Evolutionary conservation across 257 asterid genomes (phyloP).

Genomic region (Solanum habrochaites): DNA sequence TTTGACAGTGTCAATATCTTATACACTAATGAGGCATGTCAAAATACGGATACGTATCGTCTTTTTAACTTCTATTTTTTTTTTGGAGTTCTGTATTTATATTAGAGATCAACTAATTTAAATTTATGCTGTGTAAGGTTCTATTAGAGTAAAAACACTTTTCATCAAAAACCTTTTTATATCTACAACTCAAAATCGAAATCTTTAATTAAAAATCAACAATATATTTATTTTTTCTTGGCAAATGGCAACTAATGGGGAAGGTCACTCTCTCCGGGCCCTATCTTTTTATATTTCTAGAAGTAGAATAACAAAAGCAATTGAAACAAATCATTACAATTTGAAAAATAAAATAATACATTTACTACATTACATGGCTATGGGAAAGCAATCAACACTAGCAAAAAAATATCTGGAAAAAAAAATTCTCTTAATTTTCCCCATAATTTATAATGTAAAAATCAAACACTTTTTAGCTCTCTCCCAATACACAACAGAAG

Average conservation of each 20-base stretch:
- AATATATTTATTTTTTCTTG: neutral
- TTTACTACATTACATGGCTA: neutral
- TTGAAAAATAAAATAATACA: neutral
- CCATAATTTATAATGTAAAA: neutral
- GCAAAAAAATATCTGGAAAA: neutral
- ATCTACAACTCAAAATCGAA: fast-evolving
- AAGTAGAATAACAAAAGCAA: neutral
- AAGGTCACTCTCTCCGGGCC: neutral
- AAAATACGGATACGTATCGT: neutral
- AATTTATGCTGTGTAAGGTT: too few species aligned
- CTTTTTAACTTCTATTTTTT: too few species aligned
- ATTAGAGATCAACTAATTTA: too few species aligned
- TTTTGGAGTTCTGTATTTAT: fast-evolving
- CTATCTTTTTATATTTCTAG: neutral
- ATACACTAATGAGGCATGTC: neutral
- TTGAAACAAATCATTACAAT: neutral
- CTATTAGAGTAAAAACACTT: too few species aligned
- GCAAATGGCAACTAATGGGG: neutral
- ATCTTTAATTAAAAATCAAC: too few species aligned
- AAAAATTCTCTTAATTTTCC: neutral
- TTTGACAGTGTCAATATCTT: neutral
- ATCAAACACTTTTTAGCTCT: neutral
- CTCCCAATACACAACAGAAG: neutral
- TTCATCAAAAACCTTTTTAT: too few species aligned
- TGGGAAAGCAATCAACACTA: neutral